Evolutionary conservation across 352 stramenopile species (phyloP).

Genomic region (Pythium chondricola): DNA sequence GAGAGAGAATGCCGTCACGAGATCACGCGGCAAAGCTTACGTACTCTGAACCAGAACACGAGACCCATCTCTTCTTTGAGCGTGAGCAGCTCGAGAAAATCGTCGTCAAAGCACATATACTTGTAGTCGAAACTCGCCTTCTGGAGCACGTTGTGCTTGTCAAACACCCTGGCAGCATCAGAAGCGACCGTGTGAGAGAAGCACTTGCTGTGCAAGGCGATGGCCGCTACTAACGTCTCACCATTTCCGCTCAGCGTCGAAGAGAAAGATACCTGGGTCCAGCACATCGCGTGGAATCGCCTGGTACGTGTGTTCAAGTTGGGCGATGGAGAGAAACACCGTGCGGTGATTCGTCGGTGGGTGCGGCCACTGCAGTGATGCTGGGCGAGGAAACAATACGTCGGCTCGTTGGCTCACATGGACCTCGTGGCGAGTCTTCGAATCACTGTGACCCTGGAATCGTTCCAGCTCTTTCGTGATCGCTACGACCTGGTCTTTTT

Average conservation of each 20-base stretch:
- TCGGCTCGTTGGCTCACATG: neutral
- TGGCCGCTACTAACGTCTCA: too few relatives aligned
- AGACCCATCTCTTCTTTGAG: conserved; percentile 66
- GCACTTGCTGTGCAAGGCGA: too few relatives aligned
- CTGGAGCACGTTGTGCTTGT: conserved; percentile 60
- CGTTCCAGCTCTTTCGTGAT: conserved; percentile 52
- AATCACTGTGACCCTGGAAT: conserved; percentile 2
- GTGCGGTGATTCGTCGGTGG: conserved; percentile 47
- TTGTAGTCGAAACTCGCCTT: conserved; percentile 63
- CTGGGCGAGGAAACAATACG: conserved; percentile 21
- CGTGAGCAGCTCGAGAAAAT: conserved; percentile 70
- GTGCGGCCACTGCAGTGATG: conserved; percentile 54
- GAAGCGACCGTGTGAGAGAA: neutral
- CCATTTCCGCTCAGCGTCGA: conserved; percentile 67
- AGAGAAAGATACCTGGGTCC: conserved; percentile 51
- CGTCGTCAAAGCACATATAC: conserved; percentile 71
- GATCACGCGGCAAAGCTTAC: too few relatives aligned
- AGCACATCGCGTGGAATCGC: conserved; percentile 58
- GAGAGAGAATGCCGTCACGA: too few relatives aligned
- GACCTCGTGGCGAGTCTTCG: neutral
- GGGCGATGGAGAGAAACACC: conserved; percentile 65
- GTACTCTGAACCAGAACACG: conserved; percentile 71
- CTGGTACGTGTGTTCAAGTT: conserved; percentile 57
- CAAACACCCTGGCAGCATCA: conserved; percentile 47
- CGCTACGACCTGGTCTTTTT: conserved; percentile 31